phyloP scores from a whole-genome alignment of 805 yeast species.

The Zygoascus biomembranicola region DNA sequence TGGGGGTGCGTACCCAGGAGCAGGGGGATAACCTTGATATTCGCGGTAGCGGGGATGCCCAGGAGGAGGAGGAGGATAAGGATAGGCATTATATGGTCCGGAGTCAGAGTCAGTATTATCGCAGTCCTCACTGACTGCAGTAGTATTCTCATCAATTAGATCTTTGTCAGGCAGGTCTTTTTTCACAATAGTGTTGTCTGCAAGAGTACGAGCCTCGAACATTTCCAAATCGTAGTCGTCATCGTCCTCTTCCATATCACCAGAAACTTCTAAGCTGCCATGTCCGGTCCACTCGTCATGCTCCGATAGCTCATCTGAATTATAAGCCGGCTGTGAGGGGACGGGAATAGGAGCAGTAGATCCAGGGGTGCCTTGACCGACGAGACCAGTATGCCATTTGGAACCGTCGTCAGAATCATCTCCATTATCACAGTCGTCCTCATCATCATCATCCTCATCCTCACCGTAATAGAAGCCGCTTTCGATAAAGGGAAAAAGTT shows the following conservation, averaged over 20 bases:
- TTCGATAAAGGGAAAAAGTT: constrained; percentile 5
- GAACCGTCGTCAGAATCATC: constrained; percentile 20
- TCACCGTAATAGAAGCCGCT: constrained; percentile 6
- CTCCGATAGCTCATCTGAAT: background rate
- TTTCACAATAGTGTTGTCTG: background rate
- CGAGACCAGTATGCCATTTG: constrained; percentile 12
- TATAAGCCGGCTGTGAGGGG: background rate
- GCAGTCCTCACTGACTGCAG: background rate
- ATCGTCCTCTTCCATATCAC: background rate
- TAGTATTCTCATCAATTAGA: background rate
- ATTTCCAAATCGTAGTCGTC: background rate
- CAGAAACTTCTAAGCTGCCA: background rate
- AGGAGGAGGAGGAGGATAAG: background rate
- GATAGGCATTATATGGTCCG: background rate
- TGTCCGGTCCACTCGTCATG: background rate
- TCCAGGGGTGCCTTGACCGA: background rate
- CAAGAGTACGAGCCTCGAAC: background rate
- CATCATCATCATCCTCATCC: constrained; percentile 15
- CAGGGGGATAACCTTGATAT: background rate
- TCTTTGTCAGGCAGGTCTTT: background rate
- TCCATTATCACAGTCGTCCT: constrained; percentile 18
- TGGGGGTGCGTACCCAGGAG: background rate
- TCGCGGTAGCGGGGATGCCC: background rate
- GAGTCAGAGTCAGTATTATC: background rate
- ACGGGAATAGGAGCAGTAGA: background rate